A percentile compares a stretch with the other conserved stretches of the same genome.
These are phyloP conservation scores for Strigomonas culicis DNA, from an alignment of 208 protist genomes.

Conservation along the genomic window DNA sequence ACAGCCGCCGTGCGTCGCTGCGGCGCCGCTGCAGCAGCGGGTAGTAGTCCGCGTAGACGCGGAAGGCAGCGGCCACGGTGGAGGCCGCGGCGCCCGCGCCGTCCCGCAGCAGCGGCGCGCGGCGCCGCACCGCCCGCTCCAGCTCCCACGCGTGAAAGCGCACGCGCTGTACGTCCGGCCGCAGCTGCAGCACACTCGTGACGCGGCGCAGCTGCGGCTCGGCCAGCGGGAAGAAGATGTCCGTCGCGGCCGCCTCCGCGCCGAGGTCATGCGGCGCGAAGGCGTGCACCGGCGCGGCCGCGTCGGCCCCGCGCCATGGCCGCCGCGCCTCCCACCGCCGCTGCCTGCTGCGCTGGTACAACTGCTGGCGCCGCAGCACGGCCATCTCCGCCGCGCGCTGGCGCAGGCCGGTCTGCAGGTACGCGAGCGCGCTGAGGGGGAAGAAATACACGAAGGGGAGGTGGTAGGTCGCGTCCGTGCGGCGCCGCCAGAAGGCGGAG, in stretches of 20 bases:
- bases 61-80: neutral
- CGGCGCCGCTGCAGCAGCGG: neutral
- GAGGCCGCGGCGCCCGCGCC: too few species aligned
- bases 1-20: neutral
- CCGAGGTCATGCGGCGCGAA: neutral
- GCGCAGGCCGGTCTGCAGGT: neutral
- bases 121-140: neutral
- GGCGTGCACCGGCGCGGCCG: too few species aligned
- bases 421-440: conserved; percentile 11
- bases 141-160: neutral
- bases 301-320: too few species aligned
- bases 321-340: neutral
- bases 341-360: neutral
- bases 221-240: neutral
- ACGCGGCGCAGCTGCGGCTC: neutral
- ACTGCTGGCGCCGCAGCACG: neutral
- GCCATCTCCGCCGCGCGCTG: neutral
- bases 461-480: neutral
- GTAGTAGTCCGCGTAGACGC: neutral
- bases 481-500: conserved; percentile 16
- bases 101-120: too few species aligned
- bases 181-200: neutral
- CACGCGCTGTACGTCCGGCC: neutral
- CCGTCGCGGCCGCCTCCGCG: neutral
- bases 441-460: conserved; percentile 22